These are phyloP conservation scores for Fraxinus baroniana DNA, from an alignment of 305 asterid genomes.

Conservation along the genomic window DNA sequence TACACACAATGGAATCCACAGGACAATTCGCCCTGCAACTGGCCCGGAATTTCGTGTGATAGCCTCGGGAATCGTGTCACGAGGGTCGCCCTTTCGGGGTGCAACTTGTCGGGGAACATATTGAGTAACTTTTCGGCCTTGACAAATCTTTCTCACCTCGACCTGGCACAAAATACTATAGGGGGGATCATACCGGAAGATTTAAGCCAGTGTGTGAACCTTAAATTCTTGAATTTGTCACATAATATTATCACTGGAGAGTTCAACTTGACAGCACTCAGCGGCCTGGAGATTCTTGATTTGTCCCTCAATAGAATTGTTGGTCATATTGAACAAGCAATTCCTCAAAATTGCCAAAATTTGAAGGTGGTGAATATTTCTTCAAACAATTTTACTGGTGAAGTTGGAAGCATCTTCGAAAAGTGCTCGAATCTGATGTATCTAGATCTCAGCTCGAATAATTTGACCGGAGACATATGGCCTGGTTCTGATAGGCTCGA, in stretches of 20 bases:
- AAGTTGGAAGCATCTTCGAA: conserved; percentile 48
- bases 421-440: conserved; percentile 52
- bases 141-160: conserved; percentile 56
- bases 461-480: conserved; percentile 61
- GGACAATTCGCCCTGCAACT: conserved; percentile 55
- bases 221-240: conserved; percentile 62
- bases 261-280: conserved; percentile 58
- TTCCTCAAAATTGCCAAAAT: conserved; percentile 52
- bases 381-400: conserved; percentile 60
- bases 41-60: conserved; percentile 67
- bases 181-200: conserved; percentile 59
- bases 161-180: conserved; percentile 71
- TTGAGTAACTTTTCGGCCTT: conserved; percentile 69
- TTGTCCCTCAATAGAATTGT: conserved; percentile 59
- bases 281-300: conserved; percentile 66
- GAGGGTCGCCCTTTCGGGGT: conserved; percentile 45
- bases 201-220: conserved; percentile 55
- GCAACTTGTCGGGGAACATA: conserved; percentile 47
- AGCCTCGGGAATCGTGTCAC: conserved; percentile 48
- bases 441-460: conserved; percentile 70
- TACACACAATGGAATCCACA: conserved; percentile 51
- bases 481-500: conserved; percentile 53
- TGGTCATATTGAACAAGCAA: conserved; percentile 31
- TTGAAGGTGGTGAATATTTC: conserved; percentile 67
- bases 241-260: conserved; percentile 63